A percentile compares a stretch with the other conserved stretches of the same genome.
Conservation (phyloP, 208 protist species). For the Zelonia costaricensis region DNA sequence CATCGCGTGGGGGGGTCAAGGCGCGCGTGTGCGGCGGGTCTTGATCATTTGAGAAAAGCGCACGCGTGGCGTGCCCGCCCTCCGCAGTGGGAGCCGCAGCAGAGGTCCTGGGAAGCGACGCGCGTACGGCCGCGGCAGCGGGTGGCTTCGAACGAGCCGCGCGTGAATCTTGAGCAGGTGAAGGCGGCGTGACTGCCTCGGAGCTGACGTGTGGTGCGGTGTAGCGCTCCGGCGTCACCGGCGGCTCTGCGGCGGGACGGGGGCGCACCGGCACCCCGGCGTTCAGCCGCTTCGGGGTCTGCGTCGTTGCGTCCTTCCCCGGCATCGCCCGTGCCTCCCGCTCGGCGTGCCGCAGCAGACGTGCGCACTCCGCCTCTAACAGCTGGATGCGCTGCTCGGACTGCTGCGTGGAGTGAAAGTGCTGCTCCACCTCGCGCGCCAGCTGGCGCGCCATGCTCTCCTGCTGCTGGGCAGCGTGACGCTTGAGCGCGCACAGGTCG, state of each 20-base stretch:
- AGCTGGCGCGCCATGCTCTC: conserved; percentile 58
- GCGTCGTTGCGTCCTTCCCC: neutral
- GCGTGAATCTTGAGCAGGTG: no score
- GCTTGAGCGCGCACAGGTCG: conserved; percentile 35
- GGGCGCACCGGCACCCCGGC: neutral
- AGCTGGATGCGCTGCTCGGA: conserved; percentile 53
- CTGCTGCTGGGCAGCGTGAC: conserved; percentile 28
- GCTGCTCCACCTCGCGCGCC: conserved; percentile 50
- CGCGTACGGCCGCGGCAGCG: no score
- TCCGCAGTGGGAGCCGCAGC: no score
- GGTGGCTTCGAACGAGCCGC: no score
- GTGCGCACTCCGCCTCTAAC: conserved; percentile 44
- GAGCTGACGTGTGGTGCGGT: no score
- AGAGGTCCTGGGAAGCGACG: no score
- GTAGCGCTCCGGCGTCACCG: conserved; percentile 21
- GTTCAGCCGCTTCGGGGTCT: neutral
- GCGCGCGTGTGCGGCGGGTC: no score
- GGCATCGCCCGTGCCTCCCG: neutral
- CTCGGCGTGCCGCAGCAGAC: conserved; percentile 25
- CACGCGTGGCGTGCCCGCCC: no score
- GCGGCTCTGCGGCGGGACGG: conserved; percentile 1
- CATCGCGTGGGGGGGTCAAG: no score
- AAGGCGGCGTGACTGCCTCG: neutral
- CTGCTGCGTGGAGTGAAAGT: conserved; percentile 56
- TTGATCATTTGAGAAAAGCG: no score